Conservation (phyloP, 2,329 filamentous ascomycete species). For the Eutypella sp. region DNA sequence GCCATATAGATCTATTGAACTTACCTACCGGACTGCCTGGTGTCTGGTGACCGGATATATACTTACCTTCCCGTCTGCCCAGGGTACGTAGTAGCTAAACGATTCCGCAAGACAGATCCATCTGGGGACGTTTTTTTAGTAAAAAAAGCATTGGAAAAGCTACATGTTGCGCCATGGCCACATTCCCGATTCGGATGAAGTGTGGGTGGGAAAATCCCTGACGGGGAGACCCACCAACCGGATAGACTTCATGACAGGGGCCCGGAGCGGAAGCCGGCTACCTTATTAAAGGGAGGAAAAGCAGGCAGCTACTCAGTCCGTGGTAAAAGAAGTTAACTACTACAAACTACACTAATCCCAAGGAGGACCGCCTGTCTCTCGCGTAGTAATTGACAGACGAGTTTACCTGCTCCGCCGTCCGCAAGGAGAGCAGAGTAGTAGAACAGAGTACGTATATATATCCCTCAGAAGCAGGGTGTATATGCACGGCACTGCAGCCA, state of each 20-base stretch:
- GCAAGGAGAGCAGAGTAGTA: too few species aligned
- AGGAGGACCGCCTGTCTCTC: background rate
- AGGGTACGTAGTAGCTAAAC: too few species aligned
- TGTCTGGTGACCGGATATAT: background rate
- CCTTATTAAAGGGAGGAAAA: background rate
- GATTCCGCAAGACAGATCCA: background rate
- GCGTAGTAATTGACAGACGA: background rate
- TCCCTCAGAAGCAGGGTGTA: background rate
- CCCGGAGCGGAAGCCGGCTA: too few species aligned
- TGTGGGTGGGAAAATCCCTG: slow-evolving; percentile 17
- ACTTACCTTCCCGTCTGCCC: background rate
- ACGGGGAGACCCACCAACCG: slow-evolving; percentile 22
- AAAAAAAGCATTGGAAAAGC: slow-evolving; percentile 12
- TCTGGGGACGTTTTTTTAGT: background rate
- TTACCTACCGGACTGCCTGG: background rate
- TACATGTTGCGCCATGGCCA: slow-evolving; percentile 13
- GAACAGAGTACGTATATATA: too few species aligned
- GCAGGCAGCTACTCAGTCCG: too few species aligned
- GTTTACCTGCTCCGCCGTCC: too few species aligned
- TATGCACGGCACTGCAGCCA: background rate
- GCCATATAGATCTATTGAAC: too few species aligned
- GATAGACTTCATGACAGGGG: slow-evolving; percentile 11
- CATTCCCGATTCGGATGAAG: slow-evolving; percentile 28
- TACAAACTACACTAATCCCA: background rate
- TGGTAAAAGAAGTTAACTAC: background rate